phyloP scores from a whole-genome alignment of 192 early-diverging fungal species.

The Coemansia sp. region DNA sequence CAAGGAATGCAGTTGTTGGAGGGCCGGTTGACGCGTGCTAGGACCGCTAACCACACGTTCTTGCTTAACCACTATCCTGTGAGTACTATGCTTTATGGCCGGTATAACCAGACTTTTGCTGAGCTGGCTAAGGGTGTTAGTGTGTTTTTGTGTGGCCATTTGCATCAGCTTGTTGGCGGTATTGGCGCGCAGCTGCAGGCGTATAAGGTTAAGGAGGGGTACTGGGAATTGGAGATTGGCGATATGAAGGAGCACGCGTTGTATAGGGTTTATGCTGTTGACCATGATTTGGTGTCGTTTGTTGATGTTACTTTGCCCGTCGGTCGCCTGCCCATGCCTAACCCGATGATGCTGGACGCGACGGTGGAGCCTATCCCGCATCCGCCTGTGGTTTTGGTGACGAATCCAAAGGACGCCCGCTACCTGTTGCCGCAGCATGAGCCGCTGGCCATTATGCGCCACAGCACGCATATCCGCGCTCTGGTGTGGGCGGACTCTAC shows the following conservation, averaged over 20 bases:
- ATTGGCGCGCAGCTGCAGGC: slow-evolving; percentile 64
- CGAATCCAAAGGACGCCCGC: slow-evolving; percentile 86
- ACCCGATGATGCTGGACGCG: slow-evolving; percentile 34
- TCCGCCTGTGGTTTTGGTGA: slow-evolving; percentile 79
- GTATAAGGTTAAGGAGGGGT: slow-evolving; percentile 65
- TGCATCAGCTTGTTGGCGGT: slow-evolving; percentile 71
- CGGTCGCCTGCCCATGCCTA: slow-evolving; percentile 60
- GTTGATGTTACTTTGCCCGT: slow-evolving; percentile 71
- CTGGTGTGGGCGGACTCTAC: slow-evolving; percentile 69
- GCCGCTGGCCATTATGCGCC: slow-evolving; percentile 64
- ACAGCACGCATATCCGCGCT: slow-evolving; percentile 74
- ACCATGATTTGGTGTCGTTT: slow-evolving; percentile 85
- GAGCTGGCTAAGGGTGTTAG: slow-evolving; percentile 66
- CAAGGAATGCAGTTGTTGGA: slow-evolving; percentile 75
- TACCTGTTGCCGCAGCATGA: slow-evolving; percentile 73
- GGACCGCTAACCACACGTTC: slow-evolving; percentile 60
- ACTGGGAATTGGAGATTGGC: slow-evolving; percentile 83
- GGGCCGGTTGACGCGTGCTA: slow-evolving; percentile 53
- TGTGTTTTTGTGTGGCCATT: slow-evolving; percentile 84
- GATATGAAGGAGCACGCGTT: slow-evolving; percentile 89
- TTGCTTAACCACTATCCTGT: slow-evolving; percentile 75
- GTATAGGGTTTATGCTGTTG: slow-evolving; percentile 85
- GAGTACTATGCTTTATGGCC: slow-evolving; percentile 75
- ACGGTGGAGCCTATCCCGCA: slow-evolving; percentile 45
- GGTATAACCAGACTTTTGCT: slow-evolving; percentile 61